Base-by-base conservation (phyloP, 805 yeast species). In the Kuraishia cidri region DNA sequence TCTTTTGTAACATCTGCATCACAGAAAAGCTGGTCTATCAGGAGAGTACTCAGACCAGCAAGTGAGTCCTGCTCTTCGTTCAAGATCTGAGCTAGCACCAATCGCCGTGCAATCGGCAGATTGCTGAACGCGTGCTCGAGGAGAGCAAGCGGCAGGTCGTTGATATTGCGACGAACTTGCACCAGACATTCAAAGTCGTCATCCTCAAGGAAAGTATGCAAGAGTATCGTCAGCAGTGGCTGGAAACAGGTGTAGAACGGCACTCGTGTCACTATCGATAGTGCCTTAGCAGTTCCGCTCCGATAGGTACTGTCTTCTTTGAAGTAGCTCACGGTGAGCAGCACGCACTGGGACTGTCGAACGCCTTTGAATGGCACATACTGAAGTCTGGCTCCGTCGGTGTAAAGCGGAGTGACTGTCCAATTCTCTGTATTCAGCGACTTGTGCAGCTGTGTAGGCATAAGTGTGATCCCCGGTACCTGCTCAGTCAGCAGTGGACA, bases 401-500 rank as follows among this genome's bases (percentile, higher is more conserved):
- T 41, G 48, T 65, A 75, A 8, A 79, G 48, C 11, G 77, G 62
- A 39, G 77, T 69, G 6, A 69, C 47, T 0, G 84, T 75, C 41
- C 61, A 75, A 46, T 77, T 79, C 35, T 75, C 76, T n/a, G 56
- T 64, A 29, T 71, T 56, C 29, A 67, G 61, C 15, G 43, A 48
- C 30, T 58, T 58, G 24, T 54, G 57, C 41, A 79, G 78, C 30
- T 52, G 53, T 15, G 40, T 29, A 6, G 60, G 60, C 46, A 51
- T 48, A 2, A 50, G 29, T 1, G 46, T 32, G 4, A 53, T 17
- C 21, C 37, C 33, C 8, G 42, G 52, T 19, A 72, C 60, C 44
- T 73, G 79, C 39, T 72, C 72, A 0, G 84, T 82, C 6, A 79
- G 59, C 73, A 78, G 68, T 25, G 77, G 79, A 72, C 30, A 70